Evolutionary conservation across 2,329 filamentous ascomycete genomes (phyloP), one percentile per base, ranked within the genome.

Genomic region (Scopulariopsis brevicaulis): DNA sequence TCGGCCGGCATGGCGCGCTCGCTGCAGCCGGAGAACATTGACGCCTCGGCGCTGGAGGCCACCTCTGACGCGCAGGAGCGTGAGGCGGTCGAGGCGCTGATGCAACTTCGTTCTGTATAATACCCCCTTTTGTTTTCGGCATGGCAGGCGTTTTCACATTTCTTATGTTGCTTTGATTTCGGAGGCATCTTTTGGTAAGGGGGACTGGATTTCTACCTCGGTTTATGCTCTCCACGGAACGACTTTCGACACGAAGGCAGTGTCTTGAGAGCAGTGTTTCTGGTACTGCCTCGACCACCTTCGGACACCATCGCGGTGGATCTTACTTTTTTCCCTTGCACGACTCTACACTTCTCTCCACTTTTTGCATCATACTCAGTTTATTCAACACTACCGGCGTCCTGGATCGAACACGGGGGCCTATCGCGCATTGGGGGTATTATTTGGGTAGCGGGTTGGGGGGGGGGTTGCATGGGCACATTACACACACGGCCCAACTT

Each of bases 91-190:
- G 89, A 90, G 71, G 89, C 89, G 63, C 82, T 93, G 67, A 77
- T 94, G 67, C 83, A 85, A 70, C 86, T 94, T 71, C 87, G 89
- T 73, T 92, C 88, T 82, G 77, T 86, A 82, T 86, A 85, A 82
- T 74, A 76, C 63, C 63, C 51, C 34, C 34, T 40, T 40, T 35
- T 40, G 3, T 7, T 40, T 67, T 67, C 70, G 76, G 74, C 77
- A 79, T 81, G 73, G 68, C 69, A 66, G 80, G 80, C 79, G 79
- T 82, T 82, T 57, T 32, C 28, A 32, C 28, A 4, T 32, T 32
- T 4, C 28, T 4, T 32, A 32, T 32, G 28, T 32, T 32, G 4
- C 28, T 32, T 32, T 57, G 18, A 34, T 24, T 18, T 56, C 43
- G 22, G 20, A 22, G 46, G 46, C 11, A 50, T 61, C 54, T 34